Evolutionary conservation across 1,284 basidiomycete genomes (phyloP), one percentile per base, ranked within the genome.

Genomic region (Melampsora americana): DNA sequence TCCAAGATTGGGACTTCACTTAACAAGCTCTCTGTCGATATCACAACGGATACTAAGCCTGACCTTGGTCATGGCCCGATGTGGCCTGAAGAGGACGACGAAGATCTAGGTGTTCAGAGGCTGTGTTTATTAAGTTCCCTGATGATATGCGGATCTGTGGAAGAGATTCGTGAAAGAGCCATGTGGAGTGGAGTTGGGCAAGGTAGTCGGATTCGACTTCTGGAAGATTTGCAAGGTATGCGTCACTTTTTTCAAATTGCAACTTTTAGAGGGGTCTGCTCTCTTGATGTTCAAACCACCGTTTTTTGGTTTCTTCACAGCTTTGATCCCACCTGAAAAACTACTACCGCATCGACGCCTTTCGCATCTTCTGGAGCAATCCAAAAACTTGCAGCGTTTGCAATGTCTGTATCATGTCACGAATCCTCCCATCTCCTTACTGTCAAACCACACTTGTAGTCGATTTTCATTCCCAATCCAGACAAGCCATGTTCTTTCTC

Each of bases 321-420:
- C 87, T 50, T 90, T 90, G 83, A 92, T 98, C 79, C 91, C 93
- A 6, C 90, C 95, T 2, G 88, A 89, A 20, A 86, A 92, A 71
- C 95, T 98, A 92, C 89, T 99, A 66, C 96, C 95, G 12, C 90
- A 90, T 79, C 89, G 90, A 56, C 90, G 95, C 59, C 89, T 99
- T 69, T 87, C 90, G 6, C 88, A 90, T 7, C 86, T 99, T 12
- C 87, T 99, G 44, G 88, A 92, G 65, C 95, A 99, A 85, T 92
- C 95, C 69, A 88, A 90, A 77, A 84, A 86, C 79, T 87, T 90
- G 82, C 94, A 99, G 83, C 88, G 89, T 79, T 86, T 88, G 76
- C 86, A 87, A 75, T 93, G 92, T 84, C 83, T 90, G 80, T 93
- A 92, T 85, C 91, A 93, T 84, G 92, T 92, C 80, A 69, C 79